Conservation (phyloP, 805 yeast species). For the Candida chilensis region DNA sequence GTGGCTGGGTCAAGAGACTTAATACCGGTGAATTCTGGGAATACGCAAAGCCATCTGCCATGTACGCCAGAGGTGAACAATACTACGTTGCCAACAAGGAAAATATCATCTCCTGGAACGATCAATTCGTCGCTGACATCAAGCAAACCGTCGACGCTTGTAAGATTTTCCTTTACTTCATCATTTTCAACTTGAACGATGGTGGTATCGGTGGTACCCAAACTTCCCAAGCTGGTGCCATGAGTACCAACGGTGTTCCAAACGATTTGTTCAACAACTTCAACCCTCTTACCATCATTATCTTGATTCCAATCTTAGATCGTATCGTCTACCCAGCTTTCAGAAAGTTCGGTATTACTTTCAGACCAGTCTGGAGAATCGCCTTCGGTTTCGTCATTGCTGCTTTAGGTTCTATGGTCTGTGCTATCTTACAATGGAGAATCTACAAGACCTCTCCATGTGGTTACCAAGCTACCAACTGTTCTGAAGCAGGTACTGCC, state of each 20-base stretch:
- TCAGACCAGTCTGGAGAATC: slow-evolving; percentile 35
- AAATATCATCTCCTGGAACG: slow-evolving; percentile 22
- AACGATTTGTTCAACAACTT: slow-evolving; percentile 47
- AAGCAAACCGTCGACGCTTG: slow-evolving; percentile 33
- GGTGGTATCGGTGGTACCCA: slow-evolving; percentile 12
- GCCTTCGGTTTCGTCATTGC: slow-evolving; percentile 38
- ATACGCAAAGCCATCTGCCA: slow-evolving; percentile 33
- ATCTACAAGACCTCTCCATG: slow-evolving; percentile 43
- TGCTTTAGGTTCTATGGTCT: slow-evolving; percentile 35
- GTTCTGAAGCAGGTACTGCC: slow-evolving; percentile 15
- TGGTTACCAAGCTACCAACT: slow-evolving; percentile 33
- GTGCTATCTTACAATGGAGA: slow-evolving; percentile 39
- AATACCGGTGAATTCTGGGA: slow-evolving; percentile 35
- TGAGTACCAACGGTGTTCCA: slow-evolving; percentile 44
- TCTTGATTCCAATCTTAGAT: slow-evolving; percentile 42
- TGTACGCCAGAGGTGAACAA: slow-evolving; percentile 31
- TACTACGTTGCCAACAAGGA: slow-evolving; percentile 11
- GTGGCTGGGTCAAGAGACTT: slow-evolving; percentile 30
- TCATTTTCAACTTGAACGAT: slow-evolving; percentile 19
- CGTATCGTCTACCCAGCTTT: slow-evolving; percentile 35
- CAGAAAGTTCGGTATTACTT: slow-evolving; percentile 27
- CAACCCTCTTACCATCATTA: slow-evolving; percentile 44
- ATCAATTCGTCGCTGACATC: slow-evolving; percentile 38
- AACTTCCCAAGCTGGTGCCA: slow-evolving; percentile 45
- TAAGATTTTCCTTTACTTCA: slow-evolving; percentile 32